Evolutionary conservation across 148 eudicot genomes (phyloP), one percentile per base, ranked within the genome.

Genomic region (Vaccinium corymbosum): DNA sequence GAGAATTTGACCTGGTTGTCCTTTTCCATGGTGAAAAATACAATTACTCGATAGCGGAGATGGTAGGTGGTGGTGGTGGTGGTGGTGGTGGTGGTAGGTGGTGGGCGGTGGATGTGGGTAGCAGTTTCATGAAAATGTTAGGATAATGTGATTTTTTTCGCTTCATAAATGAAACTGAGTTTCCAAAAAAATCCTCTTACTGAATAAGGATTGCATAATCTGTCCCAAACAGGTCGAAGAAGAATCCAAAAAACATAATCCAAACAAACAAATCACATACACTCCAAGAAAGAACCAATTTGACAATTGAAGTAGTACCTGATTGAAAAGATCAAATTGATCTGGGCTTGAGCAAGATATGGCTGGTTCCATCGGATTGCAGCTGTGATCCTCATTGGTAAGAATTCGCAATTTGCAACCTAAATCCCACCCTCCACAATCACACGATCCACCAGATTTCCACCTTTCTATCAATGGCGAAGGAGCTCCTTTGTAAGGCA

Each of bases 341-440:
- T 89, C 85, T 46, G 84, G 79, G 66, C 79, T 50, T 51, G 86
- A 73, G 51, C 73, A 61, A 48, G 81, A 46, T 53, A 72, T 66
- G 5, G 87, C 77, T 52, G 66, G 74, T 62, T 51, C 75, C 25
- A 32, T 42, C 71, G 5, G 70, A 84, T 83, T 89, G 68, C 66
- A 32, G 56, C 68, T 85, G 83, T 85, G 88, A 22, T 77, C 64
- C 38, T 80, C 80, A 79, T 90, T 85, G 15, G 87, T 79, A 50
- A 95, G 94, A 80, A 95, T 83, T 55, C 83, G 85, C 20, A 95
- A 84, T 83, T 91, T 90, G 90, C 98, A 96, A 55, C 98, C 98
- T 71, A 92, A 83, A 79, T 96, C 98, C 98, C 98, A 96, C 10
- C 98, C 98, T 81, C 98, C 98, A 87, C 98, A 96, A 81, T 94